Conservation (phyloP, 371 early-diverging fungal genomes). For the Mortierella sp. region DNA sequence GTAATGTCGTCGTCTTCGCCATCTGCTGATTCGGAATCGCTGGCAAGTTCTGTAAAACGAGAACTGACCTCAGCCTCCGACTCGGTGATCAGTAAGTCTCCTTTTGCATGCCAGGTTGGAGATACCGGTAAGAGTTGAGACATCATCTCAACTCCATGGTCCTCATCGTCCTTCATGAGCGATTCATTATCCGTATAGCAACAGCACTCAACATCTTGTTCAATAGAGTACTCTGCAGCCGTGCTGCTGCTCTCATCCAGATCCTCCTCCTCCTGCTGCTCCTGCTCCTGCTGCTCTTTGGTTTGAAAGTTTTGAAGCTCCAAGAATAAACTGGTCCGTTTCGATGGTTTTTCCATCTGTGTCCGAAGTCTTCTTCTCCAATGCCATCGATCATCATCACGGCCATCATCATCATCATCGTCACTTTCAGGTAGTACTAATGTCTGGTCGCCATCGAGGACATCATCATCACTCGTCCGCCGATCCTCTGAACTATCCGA, state of each 20-base stretch:
- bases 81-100: too few relatives aligned
- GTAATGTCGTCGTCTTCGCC: neutral
- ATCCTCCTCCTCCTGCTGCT: neutral
- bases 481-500: too few relatives aligned
- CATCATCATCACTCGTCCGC: slow-evolving; percentile 1
- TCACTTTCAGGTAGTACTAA: neutral
- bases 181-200: neutral
- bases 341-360: slow-evolving; percentile 7
- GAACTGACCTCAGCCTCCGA: too few relatives aligned
- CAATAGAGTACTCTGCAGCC: neutral
- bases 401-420: neutral
- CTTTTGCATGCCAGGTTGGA: neutral
- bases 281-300: neutral
- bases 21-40: neutral
- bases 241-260: too few relatives aligned
- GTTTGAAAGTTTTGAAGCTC: slow-evolving; percentile 32
- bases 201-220: too few relatives aligned
- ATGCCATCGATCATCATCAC: slow-evolving; percentile 1
- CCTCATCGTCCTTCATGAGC: neutral
- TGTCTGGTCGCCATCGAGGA: neutral
- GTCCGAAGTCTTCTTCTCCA: slow-evolving; percentile 5
- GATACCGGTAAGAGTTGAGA: neutral
- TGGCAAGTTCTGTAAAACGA: too few relatives aligned
- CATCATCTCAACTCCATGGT: neutral
- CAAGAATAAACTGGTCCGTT: slow-evolving; percentile 40